Evolutionary conservation across 495 filamentous ascomycete genomes (phyloP), one percentile per base, ranked within the genome.

Genomic region (Gamarada debralockiae): DNA sequence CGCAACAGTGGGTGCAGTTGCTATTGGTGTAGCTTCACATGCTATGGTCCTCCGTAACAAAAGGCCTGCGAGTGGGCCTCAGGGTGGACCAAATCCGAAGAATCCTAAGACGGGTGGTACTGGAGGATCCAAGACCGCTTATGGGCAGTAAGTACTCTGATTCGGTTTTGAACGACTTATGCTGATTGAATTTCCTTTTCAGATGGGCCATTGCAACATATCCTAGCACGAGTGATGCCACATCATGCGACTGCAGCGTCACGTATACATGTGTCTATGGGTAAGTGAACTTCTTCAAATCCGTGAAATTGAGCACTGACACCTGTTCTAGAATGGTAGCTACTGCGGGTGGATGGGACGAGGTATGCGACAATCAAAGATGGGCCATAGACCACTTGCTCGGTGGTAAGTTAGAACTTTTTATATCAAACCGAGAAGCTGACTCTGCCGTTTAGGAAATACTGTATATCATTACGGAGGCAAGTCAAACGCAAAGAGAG

Each of bases 261-360:
- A 51, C 48, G 13, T 51, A 51, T 42, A 51, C 48, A 10, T 51
- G 48, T 33, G n/a, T 14, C 10, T 51, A 51, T 51, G 48, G 48
- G n/a, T 15, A n/a, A n/a, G n/a, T n/a, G n/a, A n/a, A n/a, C n/a
- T n/a, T n/a, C n/a, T n/a, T n/a, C n/a, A n/a, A n/a, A n/a, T n/a
- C n/a, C n/a, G n/a, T n/a, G n/a, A n/a, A n/a, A n/a, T n/a, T n/a
- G n/a, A n/a, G n/a, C n/a, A n/a, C n/a, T n/a, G n/a, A n/a, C n/a
- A n/a, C n/a, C n/a, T n/a, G n/a, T n/a, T n/a, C n/a, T n/a, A n/a
- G n/a, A n/a, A n/a, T n/a, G n/a, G n/a, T n/a, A n/a, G n/a, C n/a
- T n/a, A n/a, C n/a, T n/a, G n/a, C 37, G 9, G 13, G 23, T 34
- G 47, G 47, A 5, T 50, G 47, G 47, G 47, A 50, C 23, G 47